Conservation (phyloP, 2,329 filamentous ascomycete species). For the Colletotrichum trifolii region DNA sequence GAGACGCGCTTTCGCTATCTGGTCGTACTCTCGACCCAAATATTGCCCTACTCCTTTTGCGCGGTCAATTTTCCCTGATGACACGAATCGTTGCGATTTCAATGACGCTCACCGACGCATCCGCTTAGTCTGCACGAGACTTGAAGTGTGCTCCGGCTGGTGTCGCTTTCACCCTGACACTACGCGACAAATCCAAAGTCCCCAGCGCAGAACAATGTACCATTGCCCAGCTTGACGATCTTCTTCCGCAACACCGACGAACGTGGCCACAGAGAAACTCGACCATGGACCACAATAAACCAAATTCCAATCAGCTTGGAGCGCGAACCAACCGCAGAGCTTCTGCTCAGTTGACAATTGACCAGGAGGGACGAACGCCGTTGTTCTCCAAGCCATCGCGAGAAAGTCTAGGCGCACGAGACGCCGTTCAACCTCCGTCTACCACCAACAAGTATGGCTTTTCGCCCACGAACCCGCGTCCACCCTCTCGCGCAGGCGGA, state of each 20-base stretch:
- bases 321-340: slow-evolving; percentile 41
- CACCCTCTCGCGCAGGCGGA: slow-evolving; percentile 30
- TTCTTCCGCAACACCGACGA: slow-evolving; percentile 11
- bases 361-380: slow-evolving; percentile 53
- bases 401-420: slow-evolving; percentile 33
- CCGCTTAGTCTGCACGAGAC: neutral
- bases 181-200: slow-evolving; percentile 30
- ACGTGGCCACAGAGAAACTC: slow-evolving; percentile 15
- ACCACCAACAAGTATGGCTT: slow-evolving; percentile 36
- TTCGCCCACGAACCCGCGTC: slow-evolving; percentile 36
- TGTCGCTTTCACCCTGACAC: slow-evolving; percentile 19
- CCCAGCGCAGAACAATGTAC: slow-evolving; percentile 32
- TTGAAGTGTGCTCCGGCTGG: neutral
- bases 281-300: slow-evolving; percentile 42
- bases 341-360: slow-evolving; percentile 45
- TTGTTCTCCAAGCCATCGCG: slow-evolving; percentile 47
- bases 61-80: slow-evolving; percentile 29
- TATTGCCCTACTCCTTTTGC: slow-evolving; percentile 23
- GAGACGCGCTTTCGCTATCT: slow-evolving; percentile 31
- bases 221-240: slow-evolving; percentile 25
- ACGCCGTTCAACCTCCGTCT: slow-evolving; percentile 19
- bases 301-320: slow-evolving; percentile 34
- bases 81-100: slow-evolving; percentile 13
- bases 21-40: slow-evolving; percentile 25
- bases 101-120: neutral